Percentiles rank a stretch among this genome's conserved stretches.
Conservation (phyloP, 2,329 filamentous ascomycete species). For the Fusarium staphyleae region DNA sequence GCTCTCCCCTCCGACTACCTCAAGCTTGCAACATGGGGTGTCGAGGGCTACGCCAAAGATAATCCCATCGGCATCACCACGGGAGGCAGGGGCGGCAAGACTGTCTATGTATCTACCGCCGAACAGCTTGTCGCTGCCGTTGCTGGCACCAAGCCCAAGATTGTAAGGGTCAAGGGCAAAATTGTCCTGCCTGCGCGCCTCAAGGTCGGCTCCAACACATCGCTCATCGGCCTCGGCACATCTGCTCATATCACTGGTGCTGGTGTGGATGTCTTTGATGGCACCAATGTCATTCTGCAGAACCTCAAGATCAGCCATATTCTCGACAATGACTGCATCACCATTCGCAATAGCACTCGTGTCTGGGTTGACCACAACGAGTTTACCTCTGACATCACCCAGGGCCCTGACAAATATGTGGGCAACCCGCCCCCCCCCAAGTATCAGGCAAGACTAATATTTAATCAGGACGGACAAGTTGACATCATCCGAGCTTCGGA, state of each 20-base stretch:
- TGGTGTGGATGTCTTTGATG: conserved; percentile 47
- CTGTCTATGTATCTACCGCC: conserved; percentile 53
- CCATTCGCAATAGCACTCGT: conserved; percentile 53
- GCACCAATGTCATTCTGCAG: conserved; percentile 51
- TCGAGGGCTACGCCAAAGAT: conserved; percentile 43
- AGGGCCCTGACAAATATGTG: conserved; percentile 50
- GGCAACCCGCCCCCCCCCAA: rapidly evolving
- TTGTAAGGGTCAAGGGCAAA: conserved; percentile 50
- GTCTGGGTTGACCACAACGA: conserved; percentile 59
- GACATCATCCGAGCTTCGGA: conserved; percentile 55
- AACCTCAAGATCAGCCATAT: conserved; percentile 50
- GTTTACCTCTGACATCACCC: conserved; percentile 51
- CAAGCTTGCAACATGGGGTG: conserved; percentile 34
- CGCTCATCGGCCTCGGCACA: conserved; percentile 48
- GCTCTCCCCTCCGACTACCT: conserved; percentile 31
- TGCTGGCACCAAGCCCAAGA: conserved; percentile 49
- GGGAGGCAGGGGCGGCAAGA: conserved; percentile 55
- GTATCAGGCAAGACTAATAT: neutral
- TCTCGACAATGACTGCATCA: conserved; percentile 52
- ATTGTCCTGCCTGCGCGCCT: conserved; percentile 49
- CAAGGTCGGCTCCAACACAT: conserved; percentile 55
- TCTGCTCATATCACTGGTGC: conserved; percentile 47
- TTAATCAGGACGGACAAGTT: conserved; percentile 51
- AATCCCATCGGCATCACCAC: conserved; percentile 50
- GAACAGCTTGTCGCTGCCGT: conserved; percentile 55